Percentiles rank a stretch among this genome's conserved stretches.
Conservation (phyloP, 345 rosid genomes). For the Eucalyptus regnans region DNA sequence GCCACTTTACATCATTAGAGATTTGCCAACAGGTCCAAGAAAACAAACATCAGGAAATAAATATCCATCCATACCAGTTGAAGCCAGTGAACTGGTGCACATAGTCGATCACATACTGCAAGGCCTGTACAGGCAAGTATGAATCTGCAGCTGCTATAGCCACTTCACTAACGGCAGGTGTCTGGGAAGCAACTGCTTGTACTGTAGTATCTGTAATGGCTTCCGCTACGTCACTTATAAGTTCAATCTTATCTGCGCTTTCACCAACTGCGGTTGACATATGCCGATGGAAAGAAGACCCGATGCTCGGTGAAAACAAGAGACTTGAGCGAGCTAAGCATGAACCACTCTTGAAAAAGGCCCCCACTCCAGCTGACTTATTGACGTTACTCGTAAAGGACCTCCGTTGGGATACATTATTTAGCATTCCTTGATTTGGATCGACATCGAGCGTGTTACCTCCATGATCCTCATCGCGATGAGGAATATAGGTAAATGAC, state of each 20-base stretch:
- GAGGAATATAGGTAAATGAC: constrained; percentile 16
- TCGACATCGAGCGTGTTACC: constrained; percentile 3
- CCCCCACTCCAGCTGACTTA: constrained; percentile 1
- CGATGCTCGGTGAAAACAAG: constrained; percentile 13
- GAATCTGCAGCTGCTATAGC: constrained; percentile 68
- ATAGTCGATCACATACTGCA: constrained; percentile 61
- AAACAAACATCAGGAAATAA: not conserved
- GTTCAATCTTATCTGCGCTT: constrained; percentile 31
- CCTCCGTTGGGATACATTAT: constrained; percentile 21
- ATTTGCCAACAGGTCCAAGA: not conserved
- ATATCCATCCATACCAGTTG: constrained; percentile 29
- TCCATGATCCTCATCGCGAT: constrained; percentile 20
- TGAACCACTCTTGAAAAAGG: constrained; percentile 3
- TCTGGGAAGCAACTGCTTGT: constrained; percentile 38
- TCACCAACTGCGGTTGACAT: constrained; percentile 44
- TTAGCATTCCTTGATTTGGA: constrained; percentile 12
- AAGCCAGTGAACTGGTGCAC: constrained; percentile 60
- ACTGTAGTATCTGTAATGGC: constrained; percentile 35
- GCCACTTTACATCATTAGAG: not conserved
- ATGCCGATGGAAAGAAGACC: constrained; percentile 29
- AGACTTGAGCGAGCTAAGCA: constrained; percentile 6
- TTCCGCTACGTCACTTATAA: constrained; percentile 33
- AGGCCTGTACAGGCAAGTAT: constrained; percentile 44
- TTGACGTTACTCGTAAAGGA: constrained; percentile 5
- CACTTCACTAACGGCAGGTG: constrained; percentile 54